Percentiles rank a stretch among this genome's conserved stretches.
phyloP scores from a whole-genome alignment of 2,329 filamentous ascomycete genomes.

The Fusarium newnesense region DNA sequence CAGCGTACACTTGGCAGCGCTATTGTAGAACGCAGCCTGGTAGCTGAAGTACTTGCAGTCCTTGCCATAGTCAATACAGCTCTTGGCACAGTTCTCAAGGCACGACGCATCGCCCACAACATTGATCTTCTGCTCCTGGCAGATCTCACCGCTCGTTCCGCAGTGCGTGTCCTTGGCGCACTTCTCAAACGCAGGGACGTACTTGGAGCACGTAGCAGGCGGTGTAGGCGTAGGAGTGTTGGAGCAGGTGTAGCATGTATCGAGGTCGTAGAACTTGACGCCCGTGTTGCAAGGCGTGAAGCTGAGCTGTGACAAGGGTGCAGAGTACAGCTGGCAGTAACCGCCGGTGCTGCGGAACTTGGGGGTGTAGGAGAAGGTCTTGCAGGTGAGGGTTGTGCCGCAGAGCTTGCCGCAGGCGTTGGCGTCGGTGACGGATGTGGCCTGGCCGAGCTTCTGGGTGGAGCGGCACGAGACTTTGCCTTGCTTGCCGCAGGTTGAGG shows the following conservation, averaged over 20 bases:
- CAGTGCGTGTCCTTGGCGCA: slow-evolving; percentile 18
- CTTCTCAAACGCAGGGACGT: slow-evolving; percentile 16
- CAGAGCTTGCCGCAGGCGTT: slow-evolving; percentile 14
- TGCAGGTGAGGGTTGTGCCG: slow-evolving; percentile 10
- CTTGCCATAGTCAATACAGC: slow-evolving; percentile 20
- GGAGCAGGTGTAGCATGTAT: slow-evolving; percentile 17
- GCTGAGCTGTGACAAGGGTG: background rate
- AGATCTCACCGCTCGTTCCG: slow-evolving; percentile 16
- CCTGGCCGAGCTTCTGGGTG: slow-evolving; percentile 7
- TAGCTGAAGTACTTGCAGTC: slow-evolving; percentile 28
- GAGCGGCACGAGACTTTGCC: slow-evolving; percentile 13
- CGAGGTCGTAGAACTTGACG: slow-evolving; percentile 30
- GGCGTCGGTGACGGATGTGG: background rate
- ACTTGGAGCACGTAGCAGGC: slow-evolving; percentile 21
- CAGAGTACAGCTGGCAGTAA: slow-evolving; percentile 14
- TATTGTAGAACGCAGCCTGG: background rate
- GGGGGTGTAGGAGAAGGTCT: slow-evolving; percentile 14
- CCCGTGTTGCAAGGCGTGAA: slow-evolving; percentile 9
- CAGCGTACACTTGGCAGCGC: slow-evolving; percentile 25
- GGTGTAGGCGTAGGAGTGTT: background rate
- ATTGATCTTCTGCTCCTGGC: slow-evolving; percentile 9
- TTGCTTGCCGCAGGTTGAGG: slow-evolving; percentile 16
- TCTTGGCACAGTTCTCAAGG: slow-evolving; percentile 35
- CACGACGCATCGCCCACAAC: slow-evolving; percentile 10
- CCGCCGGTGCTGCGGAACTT: background rate